Conservation (phyloP, 2,329 filamentous ascomycete genomes). For the Aspergillus awamori region DNA sequence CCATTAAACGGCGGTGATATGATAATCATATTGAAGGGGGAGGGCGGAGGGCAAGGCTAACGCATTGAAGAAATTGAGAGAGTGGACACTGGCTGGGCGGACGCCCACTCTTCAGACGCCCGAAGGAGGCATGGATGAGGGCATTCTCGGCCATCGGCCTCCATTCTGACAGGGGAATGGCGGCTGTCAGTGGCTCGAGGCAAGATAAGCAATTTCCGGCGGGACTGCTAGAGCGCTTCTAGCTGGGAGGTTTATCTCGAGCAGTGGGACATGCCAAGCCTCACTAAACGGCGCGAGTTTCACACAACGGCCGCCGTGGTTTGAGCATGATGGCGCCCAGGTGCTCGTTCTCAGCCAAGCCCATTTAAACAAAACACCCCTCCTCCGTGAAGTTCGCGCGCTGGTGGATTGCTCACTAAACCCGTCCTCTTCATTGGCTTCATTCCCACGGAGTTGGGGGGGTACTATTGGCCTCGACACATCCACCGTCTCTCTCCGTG, state of each 20-base stretch:
- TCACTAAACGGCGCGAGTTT: conserved; percentile 16
- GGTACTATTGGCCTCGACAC: conserved; percentile 13
- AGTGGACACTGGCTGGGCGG: conserved; percentile 12
- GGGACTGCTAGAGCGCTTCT: neutral
- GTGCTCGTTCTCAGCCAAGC: conserved; percentile 6
- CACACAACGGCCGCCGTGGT: conserved; percentile 16
- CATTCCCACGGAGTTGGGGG: no score
- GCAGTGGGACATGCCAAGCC: conserved; percentile 17
- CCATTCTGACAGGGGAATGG: neutral
- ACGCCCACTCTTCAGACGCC: neutral
- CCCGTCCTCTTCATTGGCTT: neutral
- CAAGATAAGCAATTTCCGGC: conserved; percentile 17
- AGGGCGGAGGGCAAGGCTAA: conserved; percentile 13
- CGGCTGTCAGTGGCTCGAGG: conserved; percentile 9
- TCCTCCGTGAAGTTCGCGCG: conserved; percentile 6
- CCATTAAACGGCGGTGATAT: neutral
- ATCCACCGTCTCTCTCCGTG: neutral
- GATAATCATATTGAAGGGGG: conserved; percentile 13
- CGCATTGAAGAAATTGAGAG: conserved; percentile 19
- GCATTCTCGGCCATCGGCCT: neutral
- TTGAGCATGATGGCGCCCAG: conserved; percentile 13
- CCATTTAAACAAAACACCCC: conserved; percentile 20
- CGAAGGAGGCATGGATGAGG: neutral
- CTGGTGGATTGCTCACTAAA: conserved; percentile 21
- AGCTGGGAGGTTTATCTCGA: conserved; percentile 5